Percentiles rank a stretch among this genome's conserved stretches.
phyloP scores from a whole-genome alignment of 371 early-diverging fungal species.

The Phascolomyces articulosus region DNA sequence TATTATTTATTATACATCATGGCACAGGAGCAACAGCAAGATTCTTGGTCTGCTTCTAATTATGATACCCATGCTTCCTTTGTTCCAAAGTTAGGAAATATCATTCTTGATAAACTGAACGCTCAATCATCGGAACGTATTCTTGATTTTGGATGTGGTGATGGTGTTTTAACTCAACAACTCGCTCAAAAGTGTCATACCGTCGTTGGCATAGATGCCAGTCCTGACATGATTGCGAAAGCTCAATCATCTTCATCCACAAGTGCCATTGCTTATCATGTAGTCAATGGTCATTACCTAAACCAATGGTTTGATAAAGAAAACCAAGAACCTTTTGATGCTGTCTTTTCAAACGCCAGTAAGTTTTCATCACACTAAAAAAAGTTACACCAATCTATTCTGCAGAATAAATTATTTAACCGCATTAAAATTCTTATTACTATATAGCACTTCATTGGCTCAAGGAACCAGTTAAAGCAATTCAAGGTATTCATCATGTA shows the following conservation, averaged over 20 bases:
- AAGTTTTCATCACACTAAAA: background rate
- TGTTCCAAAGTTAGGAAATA: conserved; percentile 57
- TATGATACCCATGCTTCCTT: conserved; percentile 60
- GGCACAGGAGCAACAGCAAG: background rate
- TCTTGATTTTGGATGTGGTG: conserved; percentile 77
- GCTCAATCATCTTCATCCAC: conserved; percentile 37
- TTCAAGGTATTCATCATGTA: conserved; percentile 55
- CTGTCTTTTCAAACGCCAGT: conserved; percentile 68
- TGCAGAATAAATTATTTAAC: too few relatives aligned
- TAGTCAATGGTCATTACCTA: conserved; percentile 61
- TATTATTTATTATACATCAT: background rate
- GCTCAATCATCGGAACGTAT: conserved; percentile 55
- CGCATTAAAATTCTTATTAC: too few relatives aligned
- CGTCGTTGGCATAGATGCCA: conserved; percentile 69
- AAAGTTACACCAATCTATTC: too few relatives aligned
- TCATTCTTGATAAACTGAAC: conserved; percentile 52
- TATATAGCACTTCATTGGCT: conserved; percentile 78
- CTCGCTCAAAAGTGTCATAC: conserved; percentile 45
- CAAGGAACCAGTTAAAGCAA: conserved; percentile 65
- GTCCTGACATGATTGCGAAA: conserved; percentile 61
- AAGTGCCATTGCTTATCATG: conserved; percentile 24
- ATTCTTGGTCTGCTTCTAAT: conserved; percentile 50
- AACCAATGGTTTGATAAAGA: conserved; percentile 42
- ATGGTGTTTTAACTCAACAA: conserved; percentile 62
- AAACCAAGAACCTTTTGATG: conserved; percentile 47